Percentiles rank a stretch among this genome's conserved stretches.
Evolutionary conservation across 139 green algal species (phyloP).

Genomic region (Tetraselmis chui): DNA sequence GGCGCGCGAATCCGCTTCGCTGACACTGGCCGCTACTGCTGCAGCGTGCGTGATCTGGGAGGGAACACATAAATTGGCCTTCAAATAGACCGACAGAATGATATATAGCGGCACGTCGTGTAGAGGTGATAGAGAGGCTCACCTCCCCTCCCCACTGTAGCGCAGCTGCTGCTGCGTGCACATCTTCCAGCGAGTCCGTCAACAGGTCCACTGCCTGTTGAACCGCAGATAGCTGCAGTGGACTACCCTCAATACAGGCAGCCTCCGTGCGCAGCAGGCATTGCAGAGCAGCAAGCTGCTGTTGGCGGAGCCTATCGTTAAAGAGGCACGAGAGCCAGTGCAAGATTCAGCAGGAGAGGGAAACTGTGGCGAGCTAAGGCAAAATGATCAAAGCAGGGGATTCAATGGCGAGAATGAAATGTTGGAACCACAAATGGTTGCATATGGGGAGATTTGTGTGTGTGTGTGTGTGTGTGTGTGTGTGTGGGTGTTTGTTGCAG

Average conservation of each 20-base stretch:
- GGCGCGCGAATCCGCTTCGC: slow-evolving; percentile 15
- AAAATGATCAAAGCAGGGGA: too few relatives aligned
- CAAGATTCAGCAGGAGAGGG: too few relatives aligned
- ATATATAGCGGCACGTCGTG: too few relatives aligned
- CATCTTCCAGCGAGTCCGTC: slow-evolving; percentile 24
- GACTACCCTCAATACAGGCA: slow-evolving; percentile 18
- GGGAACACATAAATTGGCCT: too few relatives aligned
- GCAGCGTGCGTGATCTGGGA: background rate
- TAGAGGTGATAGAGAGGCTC: background rate
- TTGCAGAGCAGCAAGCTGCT: slow-evolving; percentile 38
- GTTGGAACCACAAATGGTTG: too few relatives aligned
- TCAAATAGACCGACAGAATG: too few relatives aligned
- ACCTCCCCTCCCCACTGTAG: background rate
- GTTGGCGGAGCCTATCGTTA: slow-evolving; percentile 33
- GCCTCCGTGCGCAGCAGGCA: slow-evolving; percentile 24
- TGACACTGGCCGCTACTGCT: slow-evolving; percentile 8
- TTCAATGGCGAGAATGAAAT: too few relatives aligned
- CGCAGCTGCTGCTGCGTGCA: slow-evolving; percentile 19
- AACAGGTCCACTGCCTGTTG: slow-evolving; percentile 17
- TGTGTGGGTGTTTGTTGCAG: background rate
- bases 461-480: background rate
- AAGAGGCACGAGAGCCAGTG: too few relatives aligned
- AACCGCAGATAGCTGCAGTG: slow-evolving; percentile 9
- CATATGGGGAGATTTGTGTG: background rate
- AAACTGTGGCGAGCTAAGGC: too few relatives aligned